These are phyloP conservation scores for Chytriomyces sp. DNA, from an alignment of 192 early-diverging fungal genomes.

Conservation along the genomic window DNA sequence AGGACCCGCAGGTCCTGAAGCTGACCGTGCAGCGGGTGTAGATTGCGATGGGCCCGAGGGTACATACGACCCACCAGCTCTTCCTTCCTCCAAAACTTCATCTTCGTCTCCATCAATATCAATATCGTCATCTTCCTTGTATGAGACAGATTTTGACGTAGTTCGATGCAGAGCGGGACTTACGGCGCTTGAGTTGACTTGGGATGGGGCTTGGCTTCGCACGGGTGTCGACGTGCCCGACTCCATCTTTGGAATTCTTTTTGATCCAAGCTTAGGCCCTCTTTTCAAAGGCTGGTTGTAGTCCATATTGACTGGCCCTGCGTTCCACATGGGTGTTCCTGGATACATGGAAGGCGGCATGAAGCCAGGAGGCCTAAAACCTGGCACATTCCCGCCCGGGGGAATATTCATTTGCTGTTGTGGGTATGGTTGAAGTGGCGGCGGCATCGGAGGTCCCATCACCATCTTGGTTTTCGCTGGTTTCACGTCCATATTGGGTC, in stretches of 20 bases:
- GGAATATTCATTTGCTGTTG: no score
- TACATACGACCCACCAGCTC: background rate
- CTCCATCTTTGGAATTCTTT: no score
- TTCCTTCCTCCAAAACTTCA: conserved; percentile 20
- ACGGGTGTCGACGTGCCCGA: no score
- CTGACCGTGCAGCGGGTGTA: background rate
- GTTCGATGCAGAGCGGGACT: background rate
- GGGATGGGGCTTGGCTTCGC: no score
- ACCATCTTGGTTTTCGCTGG: background rate
- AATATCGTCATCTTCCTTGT: conserved; percentile 15
- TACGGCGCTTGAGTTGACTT: conserved; percentile 5
- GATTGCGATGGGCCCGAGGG: no score
- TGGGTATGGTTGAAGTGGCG: background rate
- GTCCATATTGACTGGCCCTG: no score
- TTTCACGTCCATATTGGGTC: background rate
- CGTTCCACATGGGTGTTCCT: no score
- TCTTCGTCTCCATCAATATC: conserved; percentile 37
- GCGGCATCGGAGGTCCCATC: conserved; percentile 26
- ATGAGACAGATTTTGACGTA: background rate
- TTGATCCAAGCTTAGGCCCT: no score
- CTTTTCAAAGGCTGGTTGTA: no score
- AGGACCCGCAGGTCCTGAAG: background rate
- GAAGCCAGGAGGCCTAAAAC: background rate
- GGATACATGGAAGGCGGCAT: background rate
- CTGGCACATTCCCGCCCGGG: no score